phyloP scores from a whole-genome alignment of 441 rosid genomes.

The Euphorbia corollata region DNA sequence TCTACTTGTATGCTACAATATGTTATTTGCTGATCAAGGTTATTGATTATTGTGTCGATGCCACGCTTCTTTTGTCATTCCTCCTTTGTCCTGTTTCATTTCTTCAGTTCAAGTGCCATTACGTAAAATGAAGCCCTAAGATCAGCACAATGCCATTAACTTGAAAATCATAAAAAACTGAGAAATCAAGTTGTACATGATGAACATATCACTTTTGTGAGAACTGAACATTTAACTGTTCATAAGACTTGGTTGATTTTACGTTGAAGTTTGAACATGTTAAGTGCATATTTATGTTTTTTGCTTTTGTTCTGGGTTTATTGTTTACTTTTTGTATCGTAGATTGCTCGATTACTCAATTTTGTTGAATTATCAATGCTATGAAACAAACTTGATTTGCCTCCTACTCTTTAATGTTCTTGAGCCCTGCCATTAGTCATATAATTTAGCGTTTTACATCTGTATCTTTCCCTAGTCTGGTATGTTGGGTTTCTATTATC shows the following conservation, averaged over 20 bases:
- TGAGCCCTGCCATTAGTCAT: not conserved
- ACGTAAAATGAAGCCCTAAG: not conserved
- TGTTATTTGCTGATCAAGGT: not conserved
- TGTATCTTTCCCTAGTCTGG: conserved; percentile 1
- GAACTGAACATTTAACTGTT: not conserved
- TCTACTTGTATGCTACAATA: conserved; percentile 17
- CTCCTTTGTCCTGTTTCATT: not conserved
- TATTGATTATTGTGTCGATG: not conserved
- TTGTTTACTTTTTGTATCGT: not conserved
- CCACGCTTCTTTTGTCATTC: not conserved
- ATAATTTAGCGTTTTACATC: not conserved
- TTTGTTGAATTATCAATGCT: too few relatives aligned
- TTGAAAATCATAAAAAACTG: not conserved
- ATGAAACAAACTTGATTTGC: too few relatives aligned
- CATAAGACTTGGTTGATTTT: not conserved
- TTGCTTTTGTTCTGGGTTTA: not conserved
- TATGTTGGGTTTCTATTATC: conserved; percentile 3
- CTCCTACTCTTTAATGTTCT: not conserved
- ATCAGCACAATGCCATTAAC: not conserved
- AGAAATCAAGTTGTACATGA: conserved; percentile 5
- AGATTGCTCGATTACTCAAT: too few relatives aligned
- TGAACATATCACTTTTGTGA: not conserved
- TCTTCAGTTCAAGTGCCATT: conserved; percentile 8
- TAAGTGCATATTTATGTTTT: not conserved
- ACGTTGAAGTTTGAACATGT: not conserved